Conservation (phyloP, 2,329 filamentous ascomycete species). For the Fusarium clavum region DNA sequence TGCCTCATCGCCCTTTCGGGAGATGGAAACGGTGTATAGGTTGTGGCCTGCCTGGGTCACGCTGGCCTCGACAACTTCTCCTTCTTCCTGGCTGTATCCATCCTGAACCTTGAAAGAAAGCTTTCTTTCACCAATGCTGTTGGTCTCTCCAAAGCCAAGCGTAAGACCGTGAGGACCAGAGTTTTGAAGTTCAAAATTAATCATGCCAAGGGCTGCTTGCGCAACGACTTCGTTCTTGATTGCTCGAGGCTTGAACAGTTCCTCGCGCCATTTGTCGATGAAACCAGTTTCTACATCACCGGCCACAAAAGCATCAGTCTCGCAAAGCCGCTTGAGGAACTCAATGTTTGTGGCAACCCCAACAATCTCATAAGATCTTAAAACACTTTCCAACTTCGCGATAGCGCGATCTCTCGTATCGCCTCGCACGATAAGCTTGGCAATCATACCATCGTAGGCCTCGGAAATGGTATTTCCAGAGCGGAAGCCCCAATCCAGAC, state of each 20-base stretch:
- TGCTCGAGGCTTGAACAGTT: slow-evolving; percentile 75
- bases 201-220: slow-evolving; percentile 85
- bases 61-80: slow-evolving; percentile 68
- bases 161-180: slow-evolving; percentile 59
- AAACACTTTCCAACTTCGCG: slow-evolving; percentile 80
- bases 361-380: slow-evolving; percentile 92
- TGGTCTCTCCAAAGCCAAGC: slow-evolving; percentile 66
- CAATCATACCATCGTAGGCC: slow-evolving; percentile 98
- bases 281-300: slow-evolving; percentile 97
- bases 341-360: slow-evolving; percentile 96
- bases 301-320: slow-evolving; percentile 81
- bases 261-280: slow-evolving; percentile 86
- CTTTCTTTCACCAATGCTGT: slow-evolving; percentile 57
- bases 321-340: slow-evolving; percentile 90
- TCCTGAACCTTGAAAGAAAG: slow-evolving; percentile 69
- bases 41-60: slow-evolving; percentile 61
- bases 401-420: slow-evolving; percentile 83
- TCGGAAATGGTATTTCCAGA: slow-evolving; percentile 92
- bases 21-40: slow-evolving; percentile 60
- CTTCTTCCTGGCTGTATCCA: slow-evolving; percentile 70
- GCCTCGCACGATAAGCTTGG: slow-evolving; percentile 93
- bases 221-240: slow-evolving; percentile 80
- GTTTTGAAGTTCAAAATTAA: slow-evolving; percentile 62
- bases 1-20: slow-evolving; percentile 55
- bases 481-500: slow-evolving; percentile 93